phyloP scores from a whole-genome alignment of 2,329 filamentous ascomycete species.

The Colletotrichum tropicicola region DNA sequence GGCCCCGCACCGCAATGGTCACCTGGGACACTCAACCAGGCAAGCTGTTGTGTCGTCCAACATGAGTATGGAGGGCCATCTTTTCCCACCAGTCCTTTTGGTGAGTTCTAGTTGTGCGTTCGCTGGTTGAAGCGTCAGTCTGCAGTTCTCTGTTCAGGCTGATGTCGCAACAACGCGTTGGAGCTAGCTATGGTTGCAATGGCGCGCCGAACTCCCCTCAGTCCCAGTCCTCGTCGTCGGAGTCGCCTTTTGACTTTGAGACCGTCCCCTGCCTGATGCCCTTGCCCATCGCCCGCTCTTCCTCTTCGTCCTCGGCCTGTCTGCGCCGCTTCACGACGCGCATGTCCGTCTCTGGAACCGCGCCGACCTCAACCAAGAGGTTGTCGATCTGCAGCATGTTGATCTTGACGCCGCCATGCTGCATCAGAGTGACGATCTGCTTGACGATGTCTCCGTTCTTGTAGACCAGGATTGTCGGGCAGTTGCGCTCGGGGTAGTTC shows the following conservation, averaged over 20 bases:
- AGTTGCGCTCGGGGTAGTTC: slow-evolving; percentile 94
- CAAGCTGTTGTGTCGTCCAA: background rate
- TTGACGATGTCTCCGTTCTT: slow-evolving; percentile 90
- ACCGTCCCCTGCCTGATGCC: slow-evolving; percentile 61
- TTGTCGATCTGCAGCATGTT: slow-evolving; percentile 81
- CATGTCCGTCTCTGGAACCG: slow-evolving; percentile 80
- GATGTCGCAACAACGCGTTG: background rate
- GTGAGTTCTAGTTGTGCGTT: background rate
- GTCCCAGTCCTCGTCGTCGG: slow-evolving; percentile 70
- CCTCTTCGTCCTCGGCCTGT: slow-evolving; percentile 67
- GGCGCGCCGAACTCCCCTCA: slow-evolving; percentile 44
- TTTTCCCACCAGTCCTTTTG: background rate
- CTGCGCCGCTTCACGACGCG: slow-evolving; percentile 73
- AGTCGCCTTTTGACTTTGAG: slow-evolving; percentile 48
- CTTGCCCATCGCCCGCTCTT: slow-evolving; percentile 62
- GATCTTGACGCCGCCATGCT: slow-evolving; percentile 77
- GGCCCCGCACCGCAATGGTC: background rate
- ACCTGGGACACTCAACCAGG: background rate
- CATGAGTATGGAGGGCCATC: background rate
- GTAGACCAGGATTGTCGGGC: slow-evolving; percentile 92
- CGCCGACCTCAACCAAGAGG: slow-evolving; percentile 83
- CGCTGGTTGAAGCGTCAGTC: no score
- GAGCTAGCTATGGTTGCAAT: background rate
- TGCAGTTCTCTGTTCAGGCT: background rate
- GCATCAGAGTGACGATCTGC: slow-evolving; percentile 89